Evolutionary conservation across 805 yeast species (phyloP).

Genomic region (Candida sanyiensis): DNA sequence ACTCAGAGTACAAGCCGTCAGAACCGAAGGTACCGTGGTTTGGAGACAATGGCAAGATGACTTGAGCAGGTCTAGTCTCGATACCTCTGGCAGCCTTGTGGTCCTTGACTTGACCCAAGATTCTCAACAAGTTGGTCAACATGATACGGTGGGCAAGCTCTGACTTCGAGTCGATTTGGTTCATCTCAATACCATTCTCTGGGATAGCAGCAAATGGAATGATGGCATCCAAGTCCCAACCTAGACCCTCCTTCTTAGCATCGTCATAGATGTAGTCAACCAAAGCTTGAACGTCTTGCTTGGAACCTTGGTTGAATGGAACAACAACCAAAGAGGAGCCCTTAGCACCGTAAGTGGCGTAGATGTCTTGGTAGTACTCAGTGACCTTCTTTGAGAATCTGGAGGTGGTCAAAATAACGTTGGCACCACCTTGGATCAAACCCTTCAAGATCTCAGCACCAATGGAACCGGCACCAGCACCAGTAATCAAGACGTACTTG

Average conservation of each 20-base stretch:
- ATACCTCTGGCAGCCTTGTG: constrained; percentile 70
- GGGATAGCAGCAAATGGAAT: constrained; percentile 99
- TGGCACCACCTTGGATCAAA: constrained; percentile 94
- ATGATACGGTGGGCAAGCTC: constrained; percentile 98
- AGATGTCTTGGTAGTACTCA: constrained; percentile 90
- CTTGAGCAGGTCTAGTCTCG: constrained; percentile 98
- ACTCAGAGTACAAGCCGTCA: constrained; percentile 97
- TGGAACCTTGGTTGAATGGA: constrained; percentile 98
- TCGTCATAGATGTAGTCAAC: constrained; percentile 80
- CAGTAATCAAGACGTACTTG: constrained; percentile 87
- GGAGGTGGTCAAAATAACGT: constrained; percentile 92
- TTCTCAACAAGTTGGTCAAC: constrained; percentile 91
- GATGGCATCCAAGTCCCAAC: constrained; percentile 95
- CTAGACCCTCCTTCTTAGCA: constrained; percentile 82
- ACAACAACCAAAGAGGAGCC: constrained; percentile 93
- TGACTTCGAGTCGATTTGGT: constrained; percentile 86
- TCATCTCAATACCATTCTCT: constrained; percentile 95
- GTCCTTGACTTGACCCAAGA: constrained; percentile 84
- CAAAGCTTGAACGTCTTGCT: constrained; percentile 84
- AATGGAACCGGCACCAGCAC: constrained; percentile 98
- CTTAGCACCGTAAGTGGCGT: constrained; percentile 86
- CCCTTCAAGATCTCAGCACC: constrained; percentile 98
- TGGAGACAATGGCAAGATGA: constrained; percentile 92
- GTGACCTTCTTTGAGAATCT: constrained; percentile 91
- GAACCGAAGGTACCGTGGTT: constrained; percentile 99